Conservation (phyloP, 352 stramenopile genomes). For the Globisporangium echinulatum region DNA sequence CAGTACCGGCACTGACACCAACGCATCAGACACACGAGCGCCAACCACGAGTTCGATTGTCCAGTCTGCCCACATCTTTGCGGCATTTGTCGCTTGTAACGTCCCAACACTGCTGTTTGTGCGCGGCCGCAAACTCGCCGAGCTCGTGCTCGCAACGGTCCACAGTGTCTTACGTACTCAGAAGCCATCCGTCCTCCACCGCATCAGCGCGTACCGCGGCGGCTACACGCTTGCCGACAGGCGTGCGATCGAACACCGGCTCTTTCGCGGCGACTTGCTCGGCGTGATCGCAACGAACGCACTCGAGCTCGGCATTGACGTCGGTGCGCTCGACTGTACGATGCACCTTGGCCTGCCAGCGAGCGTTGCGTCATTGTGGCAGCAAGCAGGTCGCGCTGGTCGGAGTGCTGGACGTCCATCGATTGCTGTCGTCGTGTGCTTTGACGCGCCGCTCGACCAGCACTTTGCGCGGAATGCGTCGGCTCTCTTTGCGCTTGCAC, state of each 20-base stretch:
- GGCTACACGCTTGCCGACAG: constrained; percentile 92
- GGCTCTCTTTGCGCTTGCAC: constrained; percentile 62
- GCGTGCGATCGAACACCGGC: constrained; percentile 90
- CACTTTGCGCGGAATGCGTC: constrained; percentile 64
- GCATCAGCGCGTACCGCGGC: constrained; percentile 92
- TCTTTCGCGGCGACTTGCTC: constrained; percentile 93
- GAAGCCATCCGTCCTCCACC: constrained; percentile 42
- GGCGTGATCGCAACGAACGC: constrained; percentile 95
- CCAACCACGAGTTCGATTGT: constrained; percentile 61
- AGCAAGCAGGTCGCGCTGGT: constrained; percentile 95
- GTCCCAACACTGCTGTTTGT: constrained; percentile 96
- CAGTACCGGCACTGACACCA: neutral
- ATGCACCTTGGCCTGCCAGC: constrained; percentile 94
- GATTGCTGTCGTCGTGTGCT: constrained; percentile 93
- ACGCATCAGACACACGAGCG: no score
- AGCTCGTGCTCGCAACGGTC: constrained; percentile 88
- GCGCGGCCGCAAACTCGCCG: constrained; percentile 90
- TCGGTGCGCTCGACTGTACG: constrained; percentile 92
- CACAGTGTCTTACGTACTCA: constrained; percentile 46
- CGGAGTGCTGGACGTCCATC: constrained; percentile 73
- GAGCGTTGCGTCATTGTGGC: constrained; percentile 91
- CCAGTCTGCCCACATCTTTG: constrained; percentile 90
- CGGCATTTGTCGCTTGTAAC: constrained; percentile 81
- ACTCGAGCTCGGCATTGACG: constrained; percentile 96
- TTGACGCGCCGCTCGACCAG: constrained; percentile 93